Evolutionary conservation across 176 grass and related monocot species (phyloP).

Genomic region (Canna indica): DNA sequence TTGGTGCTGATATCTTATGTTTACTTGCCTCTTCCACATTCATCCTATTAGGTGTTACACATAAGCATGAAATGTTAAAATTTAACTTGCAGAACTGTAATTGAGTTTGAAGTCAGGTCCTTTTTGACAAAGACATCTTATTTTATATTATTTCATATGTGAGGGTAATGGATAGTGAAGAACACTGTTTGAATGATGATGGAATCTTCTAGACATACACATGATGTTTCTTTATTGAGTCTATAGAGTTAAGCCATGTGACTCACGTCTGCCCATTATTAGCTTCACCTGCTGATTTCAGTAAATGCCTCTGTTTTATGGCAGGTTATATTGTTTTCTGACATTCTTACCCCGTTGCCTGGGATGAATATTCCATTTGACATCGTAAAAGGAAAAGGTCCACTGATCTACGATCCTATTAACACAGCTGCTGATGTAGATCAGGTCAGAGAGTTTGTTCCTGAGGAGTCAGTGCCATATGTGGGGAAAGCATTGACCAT

Average conservation of each 20-base stretch:
- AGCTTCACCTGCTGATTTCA: neutral
- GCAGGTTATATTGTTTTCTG: slow-evolving; percentile 92
- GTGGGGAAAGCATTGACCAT: slow-evolving; percentile 85
- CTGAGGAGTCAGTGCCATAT: slow-evolving; percentile 78
- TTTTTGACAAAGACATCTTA: too few relatives aligned
- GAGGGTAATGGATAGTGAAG: too few relatives aligned
- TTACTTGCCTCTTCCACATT: too few relatives aligned
- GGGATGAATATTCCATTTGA: slow-evolving; percentile 99
- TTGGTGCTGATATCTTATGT: neutral
- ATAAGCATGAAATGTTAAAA: too few relatives aligned
- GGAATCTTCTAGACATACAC: neutral
- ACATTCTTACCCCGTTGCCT: slow-evolving; percentile 94
- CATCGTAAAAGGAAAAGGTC: slow-evolving; percentile 98
- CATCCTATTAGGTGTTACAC: too few relatives aligned
- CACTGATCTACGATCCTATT: slow-evolving; percentile 83
- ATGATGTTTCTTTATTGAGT: neutral
- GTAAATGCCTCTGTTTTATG: slow-evolving; percentile 1
- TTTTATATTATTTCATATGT: too few relatives aligned
- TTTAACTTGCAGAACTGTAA: too few relatives aligned
- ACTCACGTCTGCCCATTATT: neutral
- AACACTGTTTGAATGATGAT: neutral
- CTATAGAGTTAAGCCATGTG: neutral
- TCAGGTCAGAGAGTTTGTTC: slow-evolving; percentile 91
- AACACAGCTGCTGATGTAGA: slow-evolving; percentile 68
- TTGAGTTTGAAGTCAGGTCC: too few relatives aligned